These are phyloP conservation scores for Emericellopsis atlantica DNA, from an alignment of 2,329 filamentous ascomycete genomes.

Conservation along the genomic window DNA sequence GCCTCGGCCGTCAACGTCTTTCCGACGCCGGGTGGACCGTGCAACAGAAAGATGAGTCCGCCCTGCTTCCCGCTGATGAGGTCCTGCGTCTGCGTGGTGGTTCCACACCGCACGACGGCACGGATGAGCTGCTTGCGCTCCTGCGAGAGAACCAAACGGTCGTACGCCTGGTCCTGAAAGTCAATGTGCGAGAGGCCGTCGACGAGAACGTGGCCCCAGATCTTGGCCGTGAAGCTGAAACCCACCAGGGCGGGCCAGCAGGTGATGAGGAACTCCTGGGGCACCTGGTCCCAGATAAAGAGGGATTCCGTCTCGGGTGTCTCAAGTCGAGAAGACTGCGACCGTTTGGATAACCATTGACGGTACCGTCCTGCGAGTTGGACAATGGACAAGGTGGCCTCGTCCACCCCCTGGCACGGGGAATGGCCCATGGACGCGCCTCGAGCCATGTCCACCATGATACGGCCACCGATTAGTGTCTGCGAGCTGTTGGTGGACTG, in stretches of 20 bases:
- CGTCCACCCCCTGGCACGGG: slow-evolving; percentile 3
- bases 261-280: slow-evolving; percentile 2
- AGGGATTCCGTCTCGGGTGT: neutral
- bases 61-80: slow-evolving; percentile 31
- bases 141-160: neutral
- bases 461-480: slow-evolving; percentile 1
- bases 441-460: slow-evolving; percentile 4
- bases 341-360: slow-evolving; percentile 2
- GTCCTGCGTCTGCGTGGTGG: slow-evolving; percentile 14
- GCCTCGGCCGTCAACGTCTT: slow-evolving; percentile 35
- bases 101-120: neutral
- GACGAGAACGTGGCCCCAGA: slow-evolving; percentile 4
- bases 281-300: slow-evolving; percentile 2
- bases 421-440: slow-evolving; percentile 3
- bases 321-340: neutral
- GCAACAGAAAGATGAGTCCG: slow-evolving; percentile 29
- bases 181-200: slow-evolving; percentile 2
- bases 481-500: slow-evolving; percentile 1
- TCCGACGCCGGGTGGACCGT: slow-evolving; percentile 33
- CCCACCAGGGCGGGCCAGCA: slow-evolving; percentile 3
- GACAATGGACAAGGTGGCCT: slow-evolving; percentile 2
- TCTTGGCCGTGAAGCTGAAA: slow-evolving; percentile 5
- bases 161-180: slow-evolving; percentile 2
- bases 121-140: neutral
- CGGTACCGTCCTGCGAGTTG: slow-evolving; percentile 3